These are phyloP conservation scores for Aphanomyces invadans DNA, from an alignment of 352 stramenopile genomes.

Conservation along the genomic window DNA sequence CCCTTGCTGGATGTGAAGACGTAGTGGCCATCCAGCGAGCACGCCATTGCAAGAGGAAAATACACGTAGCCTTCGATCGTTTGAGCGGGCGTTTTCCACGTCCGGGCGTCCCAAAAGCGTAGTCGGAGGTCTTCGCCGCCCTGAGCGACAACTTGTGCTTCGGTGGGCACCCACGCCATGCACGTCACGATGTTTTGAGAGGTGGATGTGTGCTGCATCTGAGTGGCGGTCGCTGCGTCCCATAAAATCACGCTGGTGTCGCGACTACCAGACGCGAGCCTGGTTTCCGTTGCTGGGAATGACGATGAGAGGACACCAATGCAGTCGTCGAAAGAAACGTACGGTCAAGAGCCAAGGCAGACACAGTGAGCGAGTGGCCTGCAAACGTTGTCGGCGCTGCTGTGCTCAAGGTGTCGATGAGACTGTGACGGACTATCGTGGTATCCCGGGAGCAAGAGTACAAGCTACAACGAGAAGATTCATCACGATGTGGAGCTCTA, in stretches of 20 bases:
- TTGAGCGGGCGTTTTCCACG: slow-evolving; percentile 42
- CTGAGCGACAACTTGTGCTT: slow-evolving; percentile 49
- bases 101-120: slow-evolving; percentile 68
- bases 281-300: slow-evolving; percentile 35
- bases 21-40: slow-evolving; percentile 44
- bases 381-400: slow-evolving; percentile 8
- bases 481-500: too few species aligned
- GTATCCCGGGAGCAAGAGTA: slow-evolving; percentile 75
- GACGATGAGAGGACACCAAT: neutral
- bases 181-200: slow-evolving; percentile 82
- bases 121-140: slow-evolving; percentile 75
- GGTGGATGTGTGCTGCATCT: slow-evolving; percentile 50
- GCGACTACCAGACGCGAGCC: slow-evolving; percentile 67
- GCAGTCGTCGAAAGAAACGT: too few species aligned
- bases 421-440: slow-evolving; percentile 46
- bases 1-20: slow-evolving; percentile 79
- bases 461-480: slow-evolving; percentile 25
- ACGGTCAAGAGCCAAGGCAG: slow-evolving; percentile 11
- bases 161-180: slow-evolving; percentile 61
- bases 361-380: slow-evolving; percentile 22
- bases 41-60: slow-evolving; percentile 62
- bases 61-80: slow-evolving; percentile 67
- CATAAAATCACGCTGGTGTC: slow-evolving; percentile 78
- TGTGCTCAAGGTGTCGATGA: slow-evolving; percentile 24
- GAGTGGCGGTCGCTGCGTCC: slow-evolving; percentile 44